Evolutionary conservation across 2,329 filamentous ascomycete species (phyloP), one percentile per base, ranked within the genome.

Genomic region (Sporothrix schenckii): DNA sequence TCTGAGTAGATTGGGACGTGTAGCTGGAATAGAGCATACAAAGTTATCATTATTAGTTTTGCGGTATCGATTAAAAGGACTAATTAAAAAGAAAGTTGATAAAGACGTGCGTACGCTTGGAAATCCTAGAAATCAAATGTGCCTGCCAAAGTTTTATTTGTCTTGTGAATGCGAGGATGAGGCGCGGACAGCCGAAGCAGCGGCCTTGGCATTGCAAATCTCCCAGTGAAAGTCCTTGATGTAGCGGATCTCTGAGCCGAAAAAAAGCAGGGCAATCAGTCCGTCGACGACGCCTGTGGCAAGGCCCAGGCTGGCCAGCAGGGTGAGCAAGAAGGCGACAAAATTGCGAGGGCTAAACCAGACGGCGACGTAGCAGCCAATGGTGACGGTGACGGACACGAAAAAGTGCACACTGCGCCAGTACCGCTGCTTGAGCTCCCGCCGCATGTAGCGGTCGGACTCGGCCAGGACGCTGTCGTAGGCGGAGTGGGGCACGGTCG

Each of bases 221-320:
- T 99, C 95, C 91, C 93, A 97, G 78, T 95, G 89, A 80, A 98
- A 98, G 82, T 99, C 95, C 76, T 88, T 90, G 69, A 99, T 81
- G 4, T 91, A 90, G 71, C 93, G 86, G 71, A 97, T 80, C 81
- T 99, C 95, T 72, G 89, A 89, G 13, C 91, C 89, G 71, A 97
- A 90, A 78, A 99, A 99, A 65, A 98, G 80, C 0, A 95, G 86
- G 0, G 93, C 91, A 78, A 98, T 92, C 53, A 98, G 80, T 0
- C 94, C 94, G 77, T 97, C 92, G 24, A 97, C 78, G 2, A 93
- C 87, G 0, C 94, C 94, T 4, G 89, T 88, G 19, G 86, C 86
- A 47, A 98, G 84, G 2, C 89, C 88, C 19, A 98, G 79, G n/a
- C 90, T 93, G 77, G 91, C 92, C 24, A 97, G 77, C 2, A 98